Percentiles rank a stretch among this genome's conserved stretches.
Conservation (phyloP, 176 grass and related monocot species). For the Ananas comosus region DNA sequence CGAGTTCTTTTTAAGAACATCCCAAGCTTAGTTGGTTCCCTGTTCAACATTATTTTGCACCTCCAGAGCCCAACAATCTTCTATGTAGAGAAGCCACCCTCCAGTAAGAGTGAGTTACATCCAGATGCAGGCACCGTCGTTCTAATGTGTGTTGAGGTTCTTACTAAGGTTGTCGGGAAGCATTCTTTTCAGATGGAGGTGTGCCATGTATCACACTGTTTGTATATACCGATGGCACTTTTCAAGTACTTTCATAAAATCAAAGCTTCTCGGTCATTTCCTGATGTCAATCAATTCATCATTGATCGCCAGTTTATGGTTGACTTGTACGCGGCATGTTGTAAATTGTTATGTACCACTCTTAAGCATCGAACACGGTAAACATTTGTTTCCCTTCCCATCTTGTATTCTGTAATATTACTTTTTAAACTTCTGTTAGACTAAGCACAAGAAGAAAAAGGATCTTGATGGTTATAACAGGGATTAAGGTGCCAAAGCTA, state of each 20-base stretch:
- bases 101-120: constrained; percentile 22
- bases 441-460: not conserved
- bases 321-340: constrained; percentile 88
- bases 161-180: constrained; percentile 59
- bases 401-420: not conserved
- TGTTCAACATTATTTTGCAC: constrained; percentile 81
- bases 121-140: constrained; percentile 61
- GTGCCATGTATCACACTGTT: constrained; percentile 59
- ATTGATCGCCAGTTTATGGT: constrained; percentile 61
- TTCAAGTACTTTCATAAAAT: constrained; percentile 68
- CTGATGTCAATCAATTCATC: constrained; percentile 28
- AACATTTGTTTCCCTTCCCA: not conserved
- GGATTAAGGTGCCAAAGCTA: too few species aligned
- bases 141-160: constrained; percentile 84
- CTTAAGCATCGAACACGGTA: constrained; percentile 76
- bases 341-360: constrained; percentile 68
- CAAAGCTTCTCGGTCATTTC: constrained; percentile 18
- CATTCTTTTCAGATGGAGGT: constrained; percentile 60
- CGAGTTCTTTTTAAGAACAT: constrained; percentile 60
- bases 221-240: constrained; percentile 58
- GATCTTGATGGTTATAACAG: not conserved
- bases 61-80: constrained; percentile 63
- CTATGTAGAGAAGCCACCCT: constrained; percentile 44
- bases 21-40: constrained; percentile 51
- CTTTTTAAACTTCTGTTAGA: not conserved